A percentile compares a stretch with the other conserved stretches of the same genome.
These are phyloP conservation scores for Saccharomyces pastorianus DNA, from an alignment of 1,139 yeast species.

Conservation along the genomic window DNA sequence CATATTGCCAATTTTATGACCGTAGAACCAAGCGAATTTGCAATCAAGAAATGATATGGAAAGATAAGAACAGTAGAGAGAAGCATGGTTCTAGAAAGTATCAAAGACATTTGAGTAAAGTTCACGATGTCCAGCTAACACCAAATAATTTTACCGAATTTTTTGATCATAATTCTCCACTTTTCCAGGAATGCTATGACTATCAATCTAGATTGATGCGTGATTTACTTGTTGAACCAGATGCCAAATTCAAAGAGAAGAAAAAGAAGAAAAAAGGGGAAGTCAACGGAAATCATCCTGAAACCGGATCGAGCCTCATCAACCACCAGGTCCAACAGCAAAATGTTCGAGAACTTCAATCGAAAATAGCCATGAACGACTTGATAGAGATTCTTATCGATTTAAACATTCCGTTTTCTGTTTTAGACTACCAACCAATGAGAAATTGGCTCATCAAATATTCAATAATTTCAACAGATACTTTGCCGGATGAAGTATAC, in stretches of 20 bases:
- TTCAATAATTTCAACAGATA: neutral
- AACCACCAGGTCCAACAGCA: neutral
- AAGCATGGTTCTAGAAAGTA: neutral
- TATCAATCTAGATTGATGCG: neutral
- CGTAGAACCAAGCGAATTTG: neutral
- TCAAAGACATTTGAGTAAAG: neutral
- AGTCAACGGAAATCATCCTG: neutral
- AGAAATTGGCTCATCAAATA: neutral
- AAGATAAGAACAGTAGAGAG: neutral
- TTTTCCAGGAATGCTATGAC: neutral
- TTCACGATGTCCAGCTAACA: neutral
- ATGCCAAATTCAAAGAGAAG: neutral
- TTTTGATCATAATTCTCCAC: neutral
- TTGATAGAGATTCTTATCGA: neutral
- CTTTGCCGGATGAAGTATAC: neutral
- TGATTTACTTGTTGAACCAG: neutral
- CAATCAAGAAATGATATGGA: neutral
- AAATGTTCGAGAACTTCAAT: neutral
- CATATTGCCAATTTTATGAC: neutral
- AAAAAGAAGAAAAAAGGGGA: neutral
- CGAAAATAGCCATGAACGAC: neutral
- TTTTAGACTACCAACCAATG: neutral
- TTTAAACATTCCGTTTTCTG: neutral
- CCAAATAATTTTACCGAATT: neutral
- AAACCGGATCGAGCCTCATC: neutral